Evolutionary conservation across 305 asterid species (phyloP).

Genomic region (Rubia peregrina): DNA sequence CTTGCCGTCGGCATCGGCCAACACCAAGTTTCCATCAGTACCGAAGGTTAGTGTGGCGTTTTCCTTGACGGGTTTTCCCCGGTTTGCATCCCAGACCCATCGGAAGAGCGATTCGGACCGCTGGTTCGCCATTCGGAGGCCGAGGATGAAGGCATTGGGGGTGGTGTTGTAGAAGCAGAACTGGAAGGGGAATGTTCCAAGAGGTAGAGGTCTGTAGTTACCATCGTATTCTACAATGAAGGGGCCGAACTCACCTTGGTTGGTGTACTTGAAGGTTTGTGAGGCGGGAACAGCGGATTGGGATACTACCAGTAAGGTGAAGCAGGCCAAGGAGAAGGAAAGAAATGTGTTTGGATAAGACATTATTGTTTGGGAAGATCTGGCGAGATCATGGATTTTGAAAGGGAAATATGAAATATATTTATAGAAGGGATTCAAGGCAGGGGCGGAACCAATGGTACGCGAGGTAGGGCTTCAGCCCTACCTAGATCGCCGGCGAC

Average conservation of each 20-base stretch:
- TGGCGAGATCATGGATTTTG: background rate
- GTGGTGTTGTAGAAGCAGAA: conserved; percentile 30
- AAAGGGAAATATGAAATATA: too few relatives aligned
- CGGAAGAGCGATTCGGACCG: conserved; percentile 27
- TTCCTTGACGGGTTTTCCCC: conserved; percentile 23
- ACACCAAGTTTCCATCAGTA: conserved; percentile 26
- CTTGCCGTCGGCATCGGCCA: conserved; percentile 26
- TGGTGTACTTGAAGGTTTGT: conserved; percentile 31
- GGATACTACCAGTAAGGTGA: conserved; percentile 11
- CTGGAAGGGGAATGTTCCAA: conserved; percentile 19
- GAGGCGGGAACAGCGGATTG: conserved; percentile 33
- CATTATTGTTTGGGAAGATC: conserved; percentile 19
- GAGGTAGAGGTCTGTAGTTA: conserved; percentile 17
- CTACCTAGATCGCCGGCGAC: too few relatives aligned
- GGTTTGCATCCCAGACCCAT: conserved; percentile 43
- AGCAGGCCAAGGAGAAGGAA: conserved; percentile 16
- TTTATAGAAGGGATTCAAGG: conserved; percentile 6
- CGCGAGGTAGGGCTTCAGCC: too few relatives aligned
- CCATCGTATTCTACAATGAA: conserved; percentile 28
- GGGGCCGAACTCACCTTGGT: conserved; percentile 35
- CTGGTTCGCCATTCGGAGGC: conserved; percentile 23
- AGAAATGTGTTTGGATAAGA: background rate
- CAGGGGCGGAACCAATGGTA: too few relatives aligned
- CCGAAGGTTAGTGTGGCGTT: conserved; percentile 28
- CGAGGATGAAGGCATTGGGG: conserved; percentile 26